A percentile compares a stretch with the other conserved stretches of the same genome.
Evolutionary conservation across 306 rosid genomes (phyloP).

Genomic region (Vicia villosa): DNA sequence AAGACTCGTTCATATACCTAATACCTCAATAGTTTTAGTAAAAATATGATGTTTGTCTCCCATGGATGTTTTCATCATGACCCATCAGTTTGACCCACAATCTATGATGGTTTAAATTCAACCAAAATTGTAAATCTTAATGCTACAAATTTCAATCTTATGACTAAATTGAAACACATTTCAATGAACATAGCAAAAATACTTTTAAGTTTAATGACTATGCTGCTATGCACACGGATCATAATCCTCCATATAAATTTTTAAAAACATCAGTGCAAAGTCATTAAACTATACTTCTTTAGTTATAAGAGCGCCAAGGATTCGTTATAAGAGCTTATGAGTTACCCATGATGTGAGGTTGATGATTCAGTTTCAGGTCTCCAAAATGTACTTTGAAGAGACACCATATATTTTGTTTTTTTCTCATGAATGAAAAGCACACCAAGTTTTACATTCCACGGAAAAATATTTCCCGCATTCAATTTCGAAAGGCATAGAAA

Average conservation of each 20-base stretch:
- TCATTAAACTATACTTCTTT: neutral
- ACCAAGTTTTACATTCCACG: slow-evolving; percentile 48
- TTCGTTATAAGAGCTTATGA: no score
- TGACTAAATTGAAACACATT: neutral
- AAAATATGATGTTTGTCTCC: no score
- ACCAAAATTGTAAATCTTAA: neutral
- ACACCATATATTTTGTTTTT: slow-evolving; percentile 13
- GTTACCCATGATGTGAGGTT: neutral
- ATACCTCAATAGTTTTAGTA: no score
- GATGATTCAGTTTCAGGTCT: slow-evolving; percentile 5
- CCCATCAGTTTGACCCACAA: no score
- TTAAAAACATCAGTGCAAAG: neutral
- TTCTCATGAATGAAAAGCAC: slow-evolving; percentile 38
- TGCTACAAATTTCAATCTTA: neutral
- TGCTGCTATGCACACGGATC: neutral
- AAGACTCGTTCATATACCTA: no score
- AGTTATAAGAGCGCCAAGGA: no score
- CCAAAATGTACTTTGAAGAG: slow-evolving; percentile 5
- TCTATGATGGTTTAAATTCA: neutral
- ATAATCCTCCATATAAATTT: no score
- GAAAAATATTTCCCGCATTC: slow-evolving; percentile 30
- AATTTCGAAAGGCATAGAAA: slow-evolving; percentile 32
- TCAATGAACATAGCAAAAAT: neutral
- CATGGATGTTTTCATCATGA: no score
- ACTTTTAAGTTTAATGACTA: neutral